Percentiles rank a stretch among this genome's conserved stretches.
Conservation (phyloP, 192 early-diverging fungal species). For the Coemansia umbellata region DNA sequence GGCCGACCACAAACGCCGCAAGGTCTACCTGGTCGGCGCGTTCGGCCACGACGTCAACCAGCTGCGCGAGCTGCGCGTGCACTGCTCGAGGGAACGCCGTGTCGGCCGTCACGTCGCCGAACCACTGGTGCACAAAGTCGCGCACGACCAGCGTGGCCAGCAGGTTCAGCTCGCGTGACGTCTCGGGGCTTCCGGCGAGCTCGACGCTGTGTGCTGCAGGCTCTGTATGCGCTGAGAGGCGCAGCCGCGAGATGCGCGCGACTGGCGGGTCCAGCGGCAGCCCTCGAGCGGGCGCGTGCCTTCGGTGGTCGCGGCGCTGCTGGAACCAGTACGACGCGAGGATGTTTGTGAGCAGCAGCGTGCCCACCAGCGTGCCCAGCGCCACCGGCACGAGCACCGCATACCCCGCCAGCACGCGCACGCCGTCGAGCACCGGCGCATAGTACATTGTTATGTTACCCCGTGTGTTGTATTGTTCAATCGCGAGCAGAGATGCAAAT, state of each 20-base stretch:
- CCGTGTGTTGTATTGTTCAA: no score
- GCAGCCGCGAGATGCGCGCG: constrained; percentile 20
- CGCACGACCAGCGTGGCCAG: constrained; percentile 35
- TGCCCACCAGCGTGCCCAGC: constrained; percentile 9
- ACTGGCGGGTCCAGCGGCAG: constrained; percentile 28
- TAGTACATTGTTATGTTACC: no score
- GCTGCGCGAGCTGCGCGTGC: constrained; percentile 15
- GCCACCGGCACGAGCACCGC: constrained; percentile 17
- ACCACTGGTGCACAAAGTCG: constrained; percentile 53
- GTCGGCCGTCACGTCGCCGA: constrained; percentile 39
- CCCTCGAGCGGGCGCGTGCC: background rate
- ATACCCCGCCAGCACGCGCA: constrained; percentile 20
- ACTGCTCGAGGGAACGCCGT: constrained; percentile 42
- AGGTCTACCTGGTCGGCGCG: constrained; percentile 52
- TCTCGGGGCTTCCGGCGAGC: constrained; percentile 1
- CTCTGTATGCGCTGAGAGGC: constrained; percentile 8
- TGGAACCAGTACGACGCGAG: constrained; percentile 47
- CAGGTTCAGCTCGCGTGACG: background rate
- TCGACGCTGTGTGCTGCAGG: background rate
- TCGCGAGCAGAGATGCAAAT: no score
- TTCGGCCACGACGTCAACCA: constrained; percentile 27
- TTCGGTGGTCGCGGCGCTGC: constrained; percentile 13
- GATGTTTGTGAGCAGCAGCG: constrained; percentile 35
- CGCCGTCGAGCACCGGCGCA: constrained; percentile 4
- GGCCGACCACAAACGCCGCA: constrained; percentile 56